Evolutionary conservation across 208 protist species (phyloP).

Genomic region (Porcisia hertigi): DNA sequence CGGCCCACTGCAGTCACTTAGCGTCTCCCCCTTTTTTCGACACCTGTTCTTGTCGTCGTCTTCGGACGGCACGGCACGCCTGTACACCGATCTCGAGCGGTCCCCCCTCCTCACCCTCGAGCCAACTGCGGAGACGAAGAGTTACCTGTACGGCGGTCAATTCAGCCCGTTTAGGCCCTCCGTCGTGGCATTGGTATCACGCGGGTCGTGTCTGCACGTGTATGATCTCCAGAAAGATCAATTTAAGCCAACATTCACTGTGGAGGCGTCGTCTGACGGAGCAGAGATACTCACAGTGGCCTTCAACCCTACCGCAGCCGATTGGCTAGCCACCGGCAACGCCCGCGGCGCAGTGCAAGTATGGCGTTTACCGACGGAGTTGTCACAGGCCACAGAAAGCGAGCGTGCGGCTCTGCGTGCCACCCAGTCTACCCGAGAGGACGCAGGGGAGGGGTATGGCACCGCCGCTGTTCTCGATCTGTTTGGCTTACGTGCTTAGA

Average conservation of each 20-base stretch:
- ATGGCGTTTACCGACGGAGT: slow-evolving; percentile 70
- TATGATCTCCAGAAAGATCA: slow-evolving; percentile 84
- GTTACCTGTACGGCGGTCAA: slow-evolving; percentile 80
- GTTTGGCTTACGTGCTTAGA: slow-evolving; percentile 64
- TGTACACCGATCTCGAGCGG: slow-evolving; percentile 83
- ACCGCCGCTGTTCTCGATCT: slow-evolving; percentile 43
- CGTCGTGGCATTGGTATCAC: slow-evolving; percentile 81
- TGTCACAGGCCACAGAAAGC: slow-evolving; percentile 73
- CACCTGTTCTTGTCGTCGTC: slow-evolving; percentile 88
- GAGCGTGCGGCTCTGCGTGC: slow-evolving; percentile 76
- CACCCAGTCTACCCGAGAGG: slow-evolving; percentile 27
- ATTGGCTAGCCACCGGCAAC: slow-evolving; percentile 86
- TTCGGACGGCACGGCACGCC: slow-evolving; percentile 79
- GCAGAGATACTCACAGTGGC: slow-evolving; percentile 58
- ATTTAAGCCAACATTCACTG: slow-evolving; percentile 56
- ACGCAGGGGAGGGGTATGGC: slow-evolving; percentile 11
- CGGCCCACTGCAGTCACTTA: slow-evolving; percentile 78
- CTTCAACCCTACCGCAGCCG: slow-evolving; percentile 62
- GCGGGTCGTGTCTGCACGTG: slow-evolving; percentile 75
- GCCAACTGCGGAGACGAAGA: slow-evolving; percentile 77
- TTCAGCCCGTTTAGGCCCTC: slow-evolving; percentile 87
- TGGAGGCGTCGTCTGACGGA: slow-evolving; percentile 67
- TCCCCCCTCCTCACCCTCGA: slow-evolving; percentile 71
- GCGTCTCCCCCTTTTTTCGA: slow-evolving; percentile 84
- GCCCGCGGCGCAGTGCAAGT: slow-evolving; percentile 60